phyloP scores from a whole-genome alignment of 192 early-diverging fungal genomes.

The Linnemannia elongata region DNA sequence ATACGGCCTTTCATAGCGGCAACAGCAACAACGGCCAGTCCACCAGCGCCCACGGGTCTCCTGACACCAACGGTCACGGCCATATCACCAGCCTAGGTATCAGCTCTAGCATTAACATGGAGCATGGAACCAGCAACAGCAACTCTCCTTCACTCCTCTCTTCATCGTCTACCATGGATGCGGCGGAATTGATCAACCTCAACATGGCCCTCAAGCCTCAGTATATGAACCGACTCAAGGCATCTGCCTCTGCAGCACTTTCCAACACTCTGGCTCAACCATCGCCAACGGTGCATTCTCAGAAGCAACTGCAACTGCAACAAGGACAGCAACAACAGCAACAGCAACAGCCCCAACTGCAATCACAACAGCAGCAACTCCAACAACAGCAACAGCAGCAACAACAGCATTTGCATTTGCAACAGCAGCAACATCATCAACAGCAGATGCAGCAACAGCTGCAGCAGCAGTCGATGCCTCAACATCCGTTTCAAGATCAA shows the following conservation, averaged over 20 bases:
- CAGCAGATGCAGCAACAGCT: slow-evolving; percentile 22
- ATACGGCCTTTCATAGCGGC: slow-evolving; percentile 2
- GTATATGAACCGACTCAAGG: slow-evolving; percentile 40
- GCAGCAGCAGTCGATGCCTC: slow-evolving; percentile 19
- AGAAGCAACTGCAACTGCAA: neutral
- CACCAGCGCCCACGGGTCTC: neutral
- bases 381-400: neutral
- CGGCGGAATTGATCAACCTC: slow-evolving; percentile 16
- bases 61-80: neutral
- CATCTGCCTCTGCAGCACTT: slow-evolving; percentile 16
- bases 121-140: neutral
- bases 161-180: neutral
- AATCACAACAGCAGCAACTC: neutral
- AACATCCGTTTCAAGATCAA: slow-evolving; percentile 14
- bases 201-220: slow-evolving; percentile 38
- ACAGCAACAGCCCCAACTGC: neutral
- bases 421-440: slow-evolving; percentile 25
- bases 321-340: neutral
- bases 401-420: slow-evolving; percentile 14
- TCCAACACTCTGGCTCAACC: neutral
- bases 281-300: neutral
- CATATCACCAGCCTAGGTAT: neutral
- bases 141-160: neutral
- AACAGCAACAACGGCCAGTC: slow-evolving; percentile 13
- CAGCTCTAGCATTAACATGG: neutral